Conservation (phyloP, 202 grass and related monocot species). For the Miscanthus sacchariflorus region DNA sequence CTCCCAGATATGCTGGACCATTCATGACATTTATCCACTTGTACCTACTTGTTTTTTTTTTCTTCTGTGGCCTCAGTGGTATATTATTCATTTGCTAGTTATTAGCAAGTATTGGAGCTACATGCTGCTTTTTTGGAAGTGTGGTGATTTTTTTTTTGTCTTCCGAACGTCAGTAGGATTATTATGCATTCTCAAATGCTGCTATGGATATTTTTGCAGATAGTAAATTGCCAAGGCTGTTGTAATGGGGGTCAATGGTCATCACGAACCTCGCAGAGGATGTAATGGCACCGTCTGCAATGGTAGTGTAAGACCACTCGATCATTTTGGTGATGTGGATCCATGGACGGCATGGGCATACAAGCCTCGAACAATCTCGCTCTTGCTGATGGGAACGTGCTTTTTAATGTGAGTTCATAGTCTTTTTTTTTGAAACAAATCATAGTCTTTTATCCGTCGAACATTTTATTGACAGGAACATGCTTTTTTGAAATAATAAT, state of each 20-base stretch:
- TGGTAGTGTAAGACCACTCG: slow-evolving; percentile 53
- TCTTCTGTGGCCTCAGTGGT: not conserved
- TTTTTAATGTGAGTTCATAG: slow-evolving; percentile 80
- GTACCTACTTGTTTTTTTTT: slow-evolving; percentile 8
- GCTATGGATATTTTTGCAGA: slow-evolving; percentile 43
- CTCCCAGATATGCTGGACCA: slow-evolving; percentile 32
- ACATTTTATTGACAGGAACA: not conserved
- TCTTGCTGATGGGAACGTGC: slow-evolving; percentile 84
- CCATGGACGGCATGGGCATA: slow-evolving; percentile 96
- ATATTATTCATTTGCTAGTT: slow-evolving; percentile 19
- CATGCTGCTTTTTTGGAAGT: not conserved
- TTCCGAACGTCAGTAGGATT: slow-evolving; percentile 24
- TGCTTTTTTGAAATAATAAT: slow-evolving; percentile 8
- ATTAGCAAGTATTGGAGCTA: not conserved
- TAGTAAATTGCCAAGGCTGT: slow-evolving; percentile 22
- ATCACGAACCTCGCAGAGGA: slow-evolving; percentile 57
- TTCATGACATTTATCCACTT: slow-evolving; percentile 34
- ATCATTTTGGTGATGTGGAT: slow-evolving; percentile 82
- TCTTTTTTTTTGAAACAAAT: not conserved
- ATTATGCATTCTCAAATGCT: slow-evolving; percentile 42
- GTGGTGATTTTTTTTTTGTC: not conserved
- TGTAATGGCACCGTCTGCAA: slow-evolving; percentile 49
- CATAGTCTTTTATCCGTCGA: slow-evolving; percentile 14
- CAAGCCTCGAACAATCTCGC: slow-evolving; percentile 85
- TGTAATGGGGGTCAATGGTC: slow-evolving; percentile 67